Base-by-base conservation (phyloP, 2,329 filamentous ascomycete species). In the Xylariaceae sp. region DNA sequence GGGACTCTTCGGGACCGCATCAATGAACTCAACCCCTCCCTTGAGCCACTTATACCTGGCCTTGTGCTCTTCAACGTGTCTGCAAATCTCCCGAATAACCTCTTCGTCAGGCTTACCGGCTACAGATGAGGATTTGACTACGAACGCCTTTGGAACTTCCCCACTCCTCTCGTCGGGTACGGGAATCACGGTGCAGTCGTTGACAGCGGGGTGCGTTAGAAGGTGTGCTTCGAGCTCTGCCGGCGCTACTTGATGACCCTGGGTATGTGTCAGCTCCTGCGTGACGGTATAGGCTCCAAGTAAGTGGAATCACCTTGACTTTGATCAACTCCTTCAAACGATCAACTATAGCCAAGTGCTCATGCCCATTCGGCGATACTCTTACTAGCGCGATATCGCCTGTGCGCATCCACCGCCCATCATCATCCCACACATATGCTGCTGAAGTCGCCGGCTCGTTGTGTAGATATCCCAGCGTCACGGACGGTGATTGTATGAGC, bases 321-420 rank as follows among this genome's bases (percentile, higher is more conserved):
- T 77, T 77, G 62, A 77, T 77, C 48, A 77, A 58, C 60, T 77
- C 74, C 59, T 74, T 78, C 55, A 77, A 69, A 12, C 91, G 82
- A 65, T 96, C 91, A 1, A 90, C 86, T 51, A 96, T 86, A 64
- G 90, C 86, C 43, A 96, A 66, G 62, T 96, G 91, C 67, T 96
- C 89, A 56, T 85, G 73, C 2, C 89, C 89, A 2, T 75, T 72
- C 0, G 81, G 76, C 7, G 81, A 74, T 60, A 80, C 77, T 2
- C 78, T 76, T 11, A 95, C 72, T 3, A 92, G 73, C 0, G 86
- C 89, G 65, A 95, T 89, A 60, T 96, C 91, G 6, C 91, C 91
- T 0, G 91, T 96, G 38, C 80, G 81, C 76, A 95, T 82, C 82
- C 89, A 94, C 55, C 83, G 71, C 10, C 83, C 83, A 56, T 90